Evolutionary conservation across 768 basidiomycete species (phyloP), one percentile per base, ranked within the genome.

Genomic region (Leucosporidium yakuticum): DNA sequence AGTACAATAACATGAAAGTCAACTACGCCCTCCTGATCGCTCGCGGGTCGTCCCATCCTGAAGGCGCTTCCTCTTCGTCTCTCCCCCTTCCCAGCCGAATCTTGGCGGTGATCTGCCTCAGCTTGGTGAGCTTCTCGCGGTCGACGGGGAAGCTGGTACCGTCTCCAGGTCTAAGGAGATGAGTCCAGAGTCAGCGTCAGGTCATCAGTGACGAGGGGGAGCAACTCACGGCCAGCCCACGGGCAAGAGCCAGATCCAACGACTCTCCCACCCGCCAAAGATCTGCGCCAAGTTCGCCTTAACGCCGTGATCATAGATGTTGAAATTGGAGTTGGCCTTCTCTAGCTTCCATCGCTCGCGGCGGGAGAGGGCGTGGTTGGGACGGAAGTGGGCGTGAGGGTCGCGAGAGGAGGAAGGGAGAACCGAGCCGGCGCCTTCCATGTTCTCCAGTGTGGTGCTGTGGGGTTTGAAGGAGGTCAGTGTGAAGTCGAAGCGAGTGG

Each of bases 251-350:
- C 70, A 72, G 31, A 57, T 54, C 59, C 57, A 68, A 64, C 64
- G 60, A 25, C 49, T 60, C 8, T 54, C 60, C 47, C 48, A 39
- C 31, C n/a, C 31, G 15, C 56, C 60, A 29, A 72, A 72, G 0
- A 72, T 39, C 48, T 66, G 56, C 19, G 25, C 8, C 47, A 72
- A 17, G 53, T 72, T 72, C 27, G 34, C 58, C 48, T 29, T 50
- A 34, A 20, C 47, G 20, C 70, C 70, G 11, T 68, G 48, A 39
- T 72, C 70, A 48, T 72, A 72, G 17, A 72, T 39, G 48, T 65
- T 68, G 56, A 47, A 55, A 27, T 19, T 21, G 19, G 57, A 49
- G 19, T 62, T 36, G 9, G 67, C 67, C 19, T 31, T 65, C 59
- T 69, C 58, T 53, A 63, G 55, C 51, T 62, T 59, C 62, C 59